Evolutionary conservation across 306 rosid species (phyloP).

Genomic region (Cicer cuneatum): DNA sequence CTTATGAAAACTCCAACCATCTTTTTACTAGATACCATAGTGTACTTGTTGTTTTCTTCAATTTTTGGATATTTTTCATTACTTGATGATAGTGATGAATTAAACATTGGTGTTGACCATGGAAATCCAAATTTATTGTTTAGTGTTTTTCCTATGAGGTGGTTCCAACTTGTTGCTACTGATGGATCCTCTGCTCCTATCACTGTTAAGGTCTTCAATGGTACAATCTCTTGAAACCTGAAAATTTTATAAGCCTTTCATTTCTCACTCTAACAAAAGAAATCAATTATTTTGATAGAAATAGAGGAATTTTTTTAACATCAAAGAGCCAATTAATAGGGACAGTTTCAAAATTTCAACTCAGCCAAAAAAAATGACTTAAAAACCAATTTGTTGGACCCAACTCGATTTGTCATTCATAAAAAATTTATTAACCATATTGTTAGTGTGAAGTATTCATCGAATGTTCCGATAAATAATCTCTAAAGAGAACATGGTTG

Average conservation of each 20-base stretch:
- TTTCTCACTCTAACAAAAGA: neutral
- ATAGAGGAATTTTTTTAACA: neutral
- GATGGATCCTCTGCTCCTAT: constrained; percentile 82
- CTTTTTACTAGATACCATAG: constrained; percentile 79
- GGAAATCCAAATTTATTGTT: constrained; percentile 59
- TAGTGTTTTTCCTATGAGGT: constrained; percentile 70
- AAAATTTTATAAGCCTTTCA: constrained; percentile 10
- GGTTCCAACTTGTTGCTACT: constrained; percentile 84
- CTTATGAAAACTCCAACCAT: constrained; percentile 94
- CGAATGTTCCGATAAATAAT: too few relatives aligned
- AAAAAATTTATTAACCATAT: too few relatives aligned
- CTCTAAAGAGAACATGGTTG: too few relatives aligned
- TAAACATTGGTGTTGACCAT: constrained; percentile 61
- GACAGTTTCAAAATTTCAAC: too few relatives aligned
- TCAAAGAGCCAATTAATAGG: too few relatives aligned
- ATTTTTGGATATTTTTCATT: constrained; percentile 45
- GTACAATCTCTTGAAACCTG: constrained; percentile 95
- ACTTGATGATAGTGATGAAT: constrained; percentile 36
- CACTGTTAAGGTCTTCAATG: constrained; percentile 75
- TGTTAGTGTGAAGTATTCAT: too few relatives aligned
- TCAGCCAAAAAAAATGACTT: too few relatives aligned
- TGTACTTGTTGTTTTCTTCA: constrained; percentile 49
- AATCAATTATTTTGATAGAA: neutral
- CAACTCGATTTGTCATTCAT: too few relatives aligned
- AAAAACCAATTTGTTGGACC: too few relatives aligned